Base-by-base conservation (phyloP, 2,329 filamentous ascomycete species). In the Aspergillus phoenicis region DNA sequence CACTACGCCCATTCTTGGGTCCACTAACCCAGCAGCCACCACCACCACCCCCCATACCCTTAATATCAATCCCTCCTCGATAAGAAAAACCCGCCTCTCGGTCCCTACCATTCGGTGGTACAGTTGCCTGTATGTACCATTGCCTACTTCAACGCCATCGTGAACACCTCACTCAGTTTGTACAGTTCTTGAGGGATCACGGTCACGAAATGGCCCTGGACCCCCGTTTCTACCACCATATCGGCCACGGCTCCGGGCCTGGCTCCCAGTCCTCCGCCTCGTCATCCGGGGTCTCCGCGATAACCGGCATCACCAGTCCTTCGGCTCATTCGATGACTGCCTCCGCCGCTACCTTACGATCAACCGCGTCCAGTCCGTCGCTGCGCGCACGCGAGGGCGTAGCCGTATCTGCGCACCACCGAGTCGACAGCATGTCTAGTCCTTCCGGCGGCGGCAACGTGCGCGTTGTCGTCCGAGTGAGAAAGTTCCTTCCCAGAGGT, bases 401-500 rank as follows among this genome's bases (percentile, higher is more conserved):
- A n/a, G 77, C 87, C 41, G 83, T 86, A 26, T 76, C 84, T 17
- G 57, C 71, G 62, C 81, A 49, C 11, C 33, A 36, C 82, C 69
- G 80, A 81, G 68, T 83, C 80, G 73, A 74, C 70, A 72, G 70
- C 53, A 65, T 72, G 39, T 60, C 70, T 7, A 84, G 73, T 57
- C 84, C 81, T 82, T 87, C 71, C 4, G 89, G 87, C 60, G 89
- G 88, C 64, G 90, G 90, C 60, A 95, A 95, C 77, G 91, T 95
- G 62, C 85, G 87, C 69, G 91, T 95, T 28, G 91, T 94, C 30
- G 91, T 95, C 62, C 84, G 91, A 73, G 91, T 94, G 59, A 83
- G 91, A 71, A 90, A 87, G 1, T 94, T 94, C 80, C 80, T 95
- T 62, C 89, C 87, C 52, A 81, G 91, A 87, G 91, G 91, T 93